phyloP scores from a whole-genome alignment of 805 yeast genomes.

The Wickerhamomyces queroliae region DNA sequence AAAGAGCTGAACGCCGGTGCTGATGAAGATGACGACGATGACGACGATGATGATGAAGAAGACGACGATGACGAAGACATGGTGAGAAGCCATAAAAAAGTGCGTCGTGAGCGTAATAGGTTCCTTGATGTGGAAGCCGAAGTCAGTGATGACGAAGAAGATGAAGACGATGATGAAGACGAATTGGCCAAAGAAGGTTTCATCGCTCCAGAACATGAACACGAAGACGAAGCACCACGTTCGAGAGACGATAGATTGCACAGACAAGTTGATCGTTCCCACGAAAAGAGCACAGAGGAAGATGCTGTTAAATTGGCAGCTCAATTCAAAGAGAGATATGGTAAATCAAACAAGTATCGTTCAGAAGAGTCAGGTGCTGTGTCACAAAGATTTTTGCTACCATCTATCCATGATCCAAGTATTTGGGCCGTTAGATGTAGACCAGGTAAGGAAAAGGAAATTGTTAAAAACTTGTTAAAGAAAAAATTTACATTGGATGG shows the following conservation, averaged over 20 bases:
- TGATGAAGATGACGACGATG: constrained; percentile 25
- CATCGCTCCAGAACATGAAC: constrained; percentile 69
- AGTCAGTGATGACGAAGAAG: constrained; percentile 96
- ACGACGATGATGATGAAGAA: constrained; percentile 37
- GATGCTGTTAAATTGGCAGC: constrained; percentile 94
- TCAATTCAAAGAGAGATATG: constrained; percentile 86
- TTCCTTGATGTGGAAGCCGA: constrained; percentile 96
- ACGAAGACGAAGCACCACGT: constrained; percentile 42
- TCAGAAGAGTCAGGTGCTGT: constrained; percentile 80
- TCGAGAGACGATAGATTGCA: constrained; percentile 73
- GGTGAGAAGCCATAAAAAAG: constrained; percentile 39
- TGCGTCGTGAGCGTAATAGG: constrained; percentile 59
- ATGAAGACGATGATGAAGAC: constrained; percentile 93
- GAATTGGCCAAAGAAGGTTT: constrained; percentile 81
- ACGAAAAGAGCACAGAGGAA: constrained; percentile 83
- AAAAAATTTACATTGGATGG: constrained; percentile 76
- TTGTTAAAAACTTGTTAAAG: constrained; percentile 78
- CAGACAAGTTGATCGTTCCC: constrained; percentile 82
- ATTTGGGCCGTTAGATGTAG: constrained; percentile 95
- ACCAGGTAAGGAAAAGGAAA: constrained; percentile 87
- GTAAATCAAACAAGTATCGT: constrained; percentile 78
- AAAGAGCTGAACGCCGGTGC: constrained; percentile 25
- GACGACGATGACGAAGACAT: constrained; percentile 45
- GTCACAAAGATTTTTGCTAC: constrained; percentile 88
- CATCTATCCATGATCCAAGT: constrained; percentile 93